Evolutionary conservation across 2,329 filamentous ascomycete species (phyloP).

Genomic region (Fusarium sp.): DNA sequence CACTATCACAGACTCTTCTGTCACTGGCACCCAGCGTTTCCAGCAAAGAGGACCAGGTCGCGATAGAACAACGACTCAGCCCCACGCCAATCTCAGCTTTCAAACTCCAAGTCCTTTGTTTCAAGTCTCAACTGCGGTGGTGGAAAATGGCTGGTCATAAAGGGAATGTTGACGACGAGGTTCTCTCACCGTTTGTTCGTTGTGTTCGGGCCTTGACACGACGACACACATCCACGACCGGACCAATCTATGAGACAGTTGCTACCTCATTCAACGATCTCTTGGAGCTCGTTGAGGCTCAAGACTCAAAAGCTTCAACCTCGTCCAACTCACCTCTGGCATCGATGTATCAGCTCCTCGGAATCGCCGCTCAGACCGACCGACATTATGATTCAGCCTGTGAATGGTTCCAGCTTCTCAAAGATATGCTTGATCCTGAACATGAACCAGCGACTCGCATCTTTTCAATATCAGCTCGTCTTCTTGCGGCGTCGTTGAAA

Average conservation of each 20-base stretch:
- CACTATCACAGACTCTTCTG: slow-evolving; percentile 72
- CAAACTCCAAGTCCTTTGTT: slow-evolving; percentile 72
- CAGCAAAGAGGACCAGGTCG: slow-evolving; percentile 68
- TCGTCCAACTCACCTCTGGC: slow-evolving; percentile 58
- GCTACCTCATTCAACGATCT: slow-evolving; percentile 48
- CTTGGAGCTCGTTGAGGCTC: slow-evolving; percentile 47
- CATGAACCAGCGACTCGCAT: slow-evolving; percentile 61
- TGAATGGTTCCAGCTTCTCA: slow-evolving; percentile 65
- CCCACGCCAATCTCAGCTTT: slow-evolving; percentile 69
- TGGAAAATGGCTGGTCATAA: slow-evolving; percentile 73
- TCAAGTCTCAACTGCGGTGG: slow-evolving; percentile 71
- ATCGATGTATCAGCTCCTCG: slow-evolving; percentile 65
- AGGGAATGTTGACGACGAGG: slow-evolving; percentile 70
- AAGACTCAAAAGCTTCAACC: slow-evolving; percentile 49
- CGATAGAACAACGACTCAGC: slow-evolving; percentile 64
- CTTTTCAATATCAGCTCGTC: slow-evolving; percentile 66
- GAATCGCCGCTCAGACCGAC: slow-evolving; percentile 60
- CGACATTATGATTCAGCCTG: slow-evolving; percentile 63
- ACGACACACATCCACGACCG: slow-evolving; percentile 56
- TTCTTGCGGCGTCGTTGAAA: slow-evolving; percentile 67
- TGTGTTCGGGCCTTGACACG: slow-evolving; percentile 72
- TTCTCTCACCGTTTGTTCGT: slow-evolving; percentile 73
- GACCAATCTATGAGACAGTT: slow-evolving; percentile 53
- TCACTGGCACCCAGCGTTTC: slow-evolving; percentile 76
- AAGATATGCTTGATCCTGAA: slow-evolving; percentile 49